A percentile compares a stretch with the other conserved stretches of the same genome.
Conservation (phyloP, 2,329 filamentous ascomycete genomes). For the Aspergillus fructus region DNA sequence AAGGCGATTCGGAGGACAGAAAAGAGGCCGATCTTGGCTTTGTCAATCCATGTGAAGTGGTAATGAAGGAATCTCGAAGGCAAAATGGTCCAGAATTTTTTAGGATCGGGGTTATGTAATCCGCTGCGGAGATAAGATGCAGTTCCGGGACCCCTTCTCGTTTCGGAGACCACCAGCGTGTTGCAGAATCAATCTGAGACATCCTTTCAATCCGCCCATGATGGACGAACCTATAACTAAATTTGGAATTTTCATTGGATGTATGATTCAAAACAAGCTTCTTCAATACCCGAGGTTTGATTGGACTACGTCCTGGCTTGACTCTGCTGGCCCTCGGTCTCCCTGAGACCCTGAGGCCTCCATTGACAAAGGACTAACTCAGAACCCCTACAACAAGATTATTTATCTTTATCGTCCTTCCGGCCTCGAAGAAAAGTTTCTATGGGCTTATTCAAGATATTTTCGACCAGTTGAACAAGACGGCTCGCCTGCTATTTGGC, state of each 20-base stretch:
- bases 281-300: not conserved
- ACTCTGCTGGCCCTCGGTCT: not conserved
- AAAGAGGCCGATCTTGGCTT: not conserved
- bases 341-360: not conserved
- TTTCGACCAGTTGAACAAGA: too few species aligned
- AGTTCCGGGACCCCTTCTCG: not conserved
- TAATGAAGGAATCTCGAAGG: slow-evolving; percentile 2
- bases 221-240: not conserved
- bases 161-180: not conserved
- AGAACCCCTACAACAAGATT: too few species aligned
- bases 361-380: too few species aligned
- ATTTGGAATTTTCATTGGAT: not conserved
- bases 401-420: too few species aligned
- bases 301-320: not conserved
- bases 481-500: too few species aligned
- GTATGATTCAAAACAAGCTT: not conserved
- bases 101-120: slow-evolving; percentile 9
- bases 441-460: too few species aligned
- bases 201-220: not conserved
- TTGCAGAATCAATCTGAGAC: not conserved
- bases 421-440: too few species aligned
- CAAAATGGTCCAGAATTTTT: slow-evolving; percentile 12
- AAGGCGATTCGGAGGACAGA: not conserved
- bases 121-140: not conserved
- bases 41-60: slow-evolving; percentile 7